Conservation (phyloP, 768 basidiomycete genomes). For the Leccinellum luteum region DNA sequence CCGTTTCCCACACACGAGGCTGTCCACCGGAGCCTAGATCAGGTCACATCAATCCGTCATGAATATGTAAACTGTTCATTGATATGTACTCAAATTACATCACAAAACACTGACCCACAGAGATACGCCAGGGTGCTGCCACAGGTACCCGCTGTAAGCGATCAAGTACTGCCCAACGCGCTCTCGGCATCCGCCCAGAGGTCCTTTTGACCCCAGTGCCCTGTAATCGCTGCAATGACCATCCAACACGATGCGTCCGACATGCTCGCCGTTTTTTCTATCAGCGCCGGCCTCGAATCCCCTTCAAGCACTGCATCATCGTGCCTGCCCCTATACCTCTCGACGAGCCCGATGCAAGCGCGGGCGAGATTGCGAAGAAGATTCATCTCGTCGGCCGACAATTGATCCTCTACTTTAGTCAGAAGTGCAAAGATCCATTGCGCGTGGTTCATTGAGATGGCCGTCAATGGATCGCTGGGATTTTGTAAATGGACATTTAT, state of each 20-base stretch:
- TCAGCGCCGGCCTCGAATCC: not conserved
- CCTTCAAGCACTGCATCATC: conserved; percentile 4
- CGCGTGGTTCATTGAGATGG: conserved; percentile 56
- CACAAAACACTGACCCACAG: not conserved
- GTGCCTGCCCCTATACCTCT: conserved; percentile 24
- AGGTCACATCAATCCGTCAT: not conserved
- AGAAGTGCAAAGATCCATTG: conserved; percentile 80
- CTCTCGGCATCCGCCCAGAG: conserved; percentile 75
- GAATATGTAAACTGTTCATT: not conserved
- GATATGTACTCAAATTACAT: conserved; percentile 5
- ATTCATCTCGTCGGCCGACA: conserved; percentile 75
- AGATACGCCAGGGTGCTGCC: not conserved
- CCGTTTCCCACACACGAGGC: conserved; percentile 23
- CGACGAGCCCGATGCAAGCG: conserved; percentile 58
- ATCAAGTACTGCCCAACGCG: conserved; percentile 34
- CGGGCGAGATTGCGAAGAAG: conserved; percentile 74
- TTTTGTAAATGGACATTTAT: conserved; percentile 60
- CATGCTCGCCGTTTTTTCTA: conserved; percentile 32
- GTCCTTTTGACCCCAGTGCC: conserved; percentile 77
- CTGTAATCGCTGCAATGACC: conserved; percentile 59
- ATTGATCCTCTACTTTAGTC: conserved; percentile 61
- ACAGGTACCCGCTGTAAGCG: not conserved
- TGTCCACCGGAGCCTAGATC: not conserved
- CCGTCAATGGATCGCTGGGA: conserved; percentile 33
- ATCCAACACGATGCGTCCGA: conserved; percentile 66